A percentile compares a stretch with the other conserved stretches of the same genome.
Evolutionary conservation across 2,329 filamentous ascomycete genomes (phyloP).

Genomic region (Fusarium cicatricum): DNA sequence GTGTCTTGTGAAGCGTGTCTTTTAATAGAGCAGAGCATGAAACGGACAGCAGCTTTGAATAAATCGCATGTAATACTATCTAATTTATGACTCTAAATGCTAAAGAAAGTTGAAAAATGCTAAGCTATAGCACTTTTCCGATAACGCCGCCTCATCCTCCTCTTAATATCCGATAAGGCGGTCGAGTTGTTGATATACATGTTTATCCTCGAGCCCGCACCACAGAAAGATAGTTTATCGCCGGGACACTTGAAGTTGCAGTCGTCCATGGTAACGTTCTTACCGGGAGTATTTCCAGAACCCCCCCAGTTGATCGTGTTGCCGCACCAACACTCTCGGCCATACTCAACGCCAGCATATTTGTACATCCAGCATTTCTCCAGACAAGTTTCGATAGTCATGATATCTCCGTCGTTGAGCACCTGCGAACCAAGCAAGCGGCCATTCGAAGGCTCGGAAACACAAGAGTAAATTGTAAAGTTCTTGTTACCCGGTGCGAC

Average conservation of each 20-base stretch:
- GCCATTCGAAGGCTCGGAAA: conserved; percentile 45
- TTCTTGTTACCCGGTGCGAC: conserved; percentile 47
- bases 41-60: too few species aligned
- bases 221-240: conserved; percentile 44
- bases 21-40: too few species aligned
- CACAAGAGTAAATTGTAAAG: conserved; percentile 50
- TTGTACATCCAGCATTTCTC: conserved; percentile 46
- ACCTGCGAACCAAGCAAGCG: conserved; percentile 44
- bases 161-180: conserved; percentile 14
- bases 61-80: not conserved
- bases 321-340: conserved; percentile 51
- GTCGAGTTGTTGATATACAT: conserved; percentile 43
- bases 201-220: conserved; percentile 43
- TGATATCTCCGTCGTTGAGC: conserved; percentile 42
- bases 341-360: conserved; percentile 50
- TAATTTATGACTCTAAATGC: not conserved
- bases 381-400: conserved; percentile 48
- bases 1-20: too few species aligned
- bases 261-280: conserved; percentile 43
- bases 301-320: conserved; percentile 43
- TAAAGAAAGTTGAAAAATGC: fast-evolving
- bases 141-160: conserved; percentile 15
- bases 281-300: conserved; percentile 32
- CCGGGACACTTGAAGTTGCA: conserved; percentile 49
- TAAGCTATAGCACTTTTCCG: not conserved